Conservation (phyloP, 352 stramenopile species). For the Globisporangium uncinulatum region DNA sequence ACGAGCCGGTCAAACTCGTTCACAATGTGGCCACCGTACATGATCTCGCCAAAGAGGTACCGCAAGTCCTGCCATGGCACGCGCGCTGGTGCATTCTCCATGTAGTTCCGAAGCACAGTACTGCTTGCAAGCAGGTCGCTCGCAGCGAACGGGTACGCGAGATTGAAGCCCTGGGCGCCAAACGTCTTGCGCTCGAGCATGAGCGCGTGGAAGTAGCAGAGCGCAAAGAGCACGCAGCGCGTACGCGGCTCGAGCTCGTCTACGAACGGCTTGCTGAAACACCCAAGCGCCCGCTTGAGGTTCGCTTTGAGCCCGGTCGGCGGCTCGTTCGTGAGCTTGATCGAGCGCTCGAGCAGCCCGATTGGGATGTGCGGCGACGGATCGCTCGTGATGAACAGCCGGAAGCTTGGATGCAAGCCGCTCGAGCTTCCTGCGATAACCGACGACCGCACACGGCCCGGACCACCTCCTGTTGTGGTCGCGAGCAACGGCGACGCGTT, state of each 20-base stretch:
- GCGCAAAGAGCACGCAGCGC: slow-evolving; percentile 83
- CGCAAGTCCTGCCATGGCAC: slow-evolving; percentile 89
- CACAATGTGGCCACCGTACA: slow-evolving; percentile 87
- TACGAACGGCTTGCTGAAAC: slow-evolving; percentile 64
- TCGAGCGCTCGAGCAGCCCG: slow-evolving; percentile 82
- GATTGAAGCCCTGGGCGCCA: slow-evolving; percentile 87
- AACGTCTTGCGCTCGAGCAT: slow-evolving; percentile 93
- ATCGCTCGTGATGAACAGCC: slow-evolving; percentile 89
- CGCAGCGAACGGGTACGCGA: slow-evolving; percentile 86
- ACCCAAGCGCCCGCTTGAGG: slow-evolving; percentile 82
- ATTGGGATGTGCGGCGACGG: slow-evolving; percentile 83
- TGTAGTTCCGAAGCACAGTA: slow-evolving; percentile 88
- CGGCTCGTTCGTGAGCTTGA: slow-evolving; percentile 89
- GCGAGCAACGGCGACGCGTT: slow-evolving; percentile 13
- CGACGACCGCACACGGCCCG: slow-evolving; percentile 18
- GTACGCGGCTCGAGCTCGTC: slow-evolving; percentile 84
- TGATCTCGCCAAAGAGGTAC: slow-evolving; percentile 87
- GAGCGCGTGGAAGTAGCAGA: slow-evolving; percentile 92
- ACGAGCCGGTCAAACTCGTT: slow-evolving; percentile 83
- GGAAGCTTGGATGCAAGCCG: slow-evolving; percentile 70
- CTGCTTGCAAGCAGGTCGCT: slow-evolving; percentile 83
- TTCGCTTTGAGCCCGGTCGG: slow-evolving; percentile 86
- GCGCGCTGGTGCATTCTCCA: slow-evolving; percentile 85
- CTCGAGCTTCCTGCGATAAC: slow-evolving; percentile 13
- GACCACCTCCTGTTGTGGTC: background rate